A percentile compares a stretch with the other conserved stretches of the same genome.
Conservation (phyloP, 2,329 filamentous ascomycete genomes). For the Sordariomycetes sp. region DNA sequence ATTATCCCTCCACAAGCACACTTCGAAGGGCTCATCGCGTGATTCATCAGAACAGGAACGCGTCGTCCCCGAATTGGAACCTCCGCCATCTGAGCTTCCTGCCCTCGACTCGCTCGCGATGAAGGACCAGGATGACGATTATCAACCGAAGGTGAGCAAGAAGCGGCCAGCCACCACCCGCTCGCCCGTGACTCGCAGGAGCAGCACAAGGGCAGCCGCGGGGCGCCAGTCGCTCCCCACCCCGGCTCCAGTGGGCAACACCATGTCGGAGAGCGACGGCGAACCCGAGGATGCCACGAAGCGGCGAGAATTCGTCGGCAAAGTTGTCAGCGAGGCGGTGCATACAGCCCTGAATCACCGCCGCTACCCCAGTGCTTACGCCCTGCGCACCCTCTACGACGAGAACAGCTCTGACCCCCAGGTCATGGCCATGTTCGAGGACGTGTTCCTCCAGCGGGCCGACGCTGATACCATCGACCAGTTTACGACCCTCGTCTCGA, state of each 20-base stretch:
- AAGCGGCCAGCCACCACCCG: not conserved
- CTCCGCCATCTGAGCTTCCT: not conserved
- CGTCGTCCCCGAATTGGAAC: not conserved
- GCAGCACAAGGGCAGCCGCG: not conserved
- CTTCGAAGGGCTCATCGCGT: not conserved
- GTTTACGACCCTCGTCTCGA: slow-evolving; percentile 38
- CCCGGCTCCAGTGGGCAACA: slow-evolving; percentile 8
- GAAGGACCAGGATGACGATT: slow-evolving; percentile 2
- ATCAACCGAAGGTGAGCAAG: slow-evolving; percentile 1
- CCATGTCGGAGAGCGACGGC: slow-evolving; percentile 5
- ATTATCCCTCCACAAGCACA: not conserved
- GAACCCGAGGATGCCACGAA: slow-evolving; percentile 13
- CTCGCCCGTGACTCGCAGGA: slow-evolving; percentile 10
- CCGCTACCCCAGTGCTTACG: slow-evolving; percentile 52
- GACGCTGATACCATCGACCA: slow-evolving; percentile 36
- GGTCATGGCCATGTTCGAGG: slow-evolving; percentile 47
- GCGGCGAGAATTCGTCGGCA: slow-evolving; percentile 32
- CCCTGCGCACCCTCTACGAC: slow-evolving; percentile 49
- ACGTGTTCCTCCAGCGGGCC: slow-evolving; percentile 47
- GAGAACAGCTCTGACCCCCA: slow-evolving; percentile 38
- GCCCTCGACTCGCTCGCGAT: not conserved
- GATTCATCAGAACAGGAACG: not conserved
- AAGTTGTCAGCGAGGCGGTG: slow-evolving; percentile 45
- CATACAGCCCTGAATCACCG: slow-evolving; percentile 44
- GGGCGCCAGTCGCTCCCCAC: slow-evolving; percentile 5